A percentile compares a stretch with the other conserved stretches of the same genome.
These are phyloP conservation scores for Leishmania braziliensis DNA, from an alignment of 208 protist species.

Conservation along the genomic window DNA sequence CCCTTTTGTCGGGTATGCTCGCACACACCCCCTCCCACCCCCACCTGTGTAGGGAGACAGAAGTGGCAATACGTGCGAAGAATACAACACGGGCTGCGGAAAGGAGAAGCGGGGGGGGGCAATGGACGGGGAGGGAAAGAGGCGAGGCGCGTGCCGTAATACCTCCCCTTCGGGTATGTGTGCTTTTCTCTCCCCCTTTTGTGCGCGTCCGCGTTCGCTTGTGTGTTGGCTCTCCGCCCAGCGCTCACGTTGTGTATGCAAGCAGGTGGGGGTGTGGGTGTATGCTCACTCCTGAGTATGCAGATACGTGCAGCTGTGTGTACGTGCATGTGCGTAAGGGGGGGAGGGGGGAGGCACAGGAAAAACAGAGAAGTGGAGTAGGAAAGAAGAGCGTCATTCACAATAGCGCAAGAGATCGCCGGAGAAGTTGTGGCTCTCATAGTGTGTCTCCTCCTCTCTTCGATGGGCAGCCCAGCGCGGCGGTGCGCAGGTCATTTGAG, in stretches of 20 bases:
- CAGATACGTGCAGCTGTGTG: not conserved
- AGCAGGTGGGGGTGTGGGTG: not conserved
- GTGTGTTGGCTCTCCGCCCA: not conserved
- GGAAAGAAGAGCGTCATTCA: not conserved
- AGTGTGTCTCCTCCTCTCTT: not conserved
- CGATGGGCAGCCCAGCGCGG: not conserved
- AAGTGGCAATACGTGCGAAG: not conserved
- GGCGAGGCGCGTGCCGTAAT: not conserved
- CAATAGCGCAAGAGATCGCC: not conserved
- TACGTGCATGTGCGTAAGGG: not conserved
- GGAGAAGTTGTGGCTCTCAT: not conserved
- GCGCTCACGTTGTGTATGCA: not conserved
- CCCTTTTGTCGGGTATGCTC: not conserved
- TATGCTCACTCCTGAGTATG: not conserved
- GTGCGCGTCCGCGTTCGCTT: not conserved
- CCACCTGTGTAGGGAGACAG: not conserved
- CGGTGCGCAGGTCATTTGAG: not conserved
- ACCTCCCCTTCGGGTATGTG: not conserved
- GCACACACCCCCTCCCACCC: too few relatives aligned
- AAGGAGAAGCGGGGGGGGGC: too few relatives aligned
- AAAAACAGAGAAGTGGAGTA: not conserved
- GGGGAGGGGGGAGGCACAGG: not conserved
- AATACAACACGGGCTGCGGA: not conserved
- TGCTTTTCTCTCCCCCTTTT: not conserved
- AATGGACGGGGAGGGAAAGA: not conserved